A percentile compares a stretch with the other conserved stretches of the same genome.
phyloP scores from a whole-genome alignment of 257 asterid genomes.

The Solanum raphanifolium region DNA sequence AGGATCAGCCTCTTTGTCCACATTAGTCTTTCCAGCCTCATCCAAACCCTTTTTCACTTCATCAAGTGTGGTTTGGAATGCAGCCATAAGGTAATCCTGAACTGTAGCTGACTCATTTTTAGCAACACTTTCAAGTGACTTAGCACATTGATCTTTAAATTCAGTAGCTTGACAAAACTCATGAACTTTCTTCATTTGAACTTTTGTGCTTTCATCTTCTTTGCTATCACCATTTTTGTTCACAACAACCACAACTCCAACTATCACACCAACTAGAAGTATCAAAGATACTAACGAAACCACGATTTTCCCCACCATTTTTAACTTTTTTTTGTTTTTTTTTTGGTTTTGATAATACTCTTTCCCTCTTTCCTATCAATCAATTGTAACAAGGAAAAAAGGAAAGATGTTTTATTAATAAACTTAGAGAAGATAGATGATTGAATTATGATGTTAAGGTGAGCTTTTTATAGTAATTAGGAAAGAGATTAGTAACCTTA shows the following conservation, averaged over 20 bases:
- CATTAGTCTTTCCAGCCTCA: constrained; percentile 5
- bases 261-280: constrained; percentile 46
- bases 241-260: constrained; percentile 36
- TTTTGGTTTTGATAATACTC: not conserved
- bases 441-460: not conserved
- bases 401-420: not conserved
- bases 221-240: not conserved
- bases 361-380: not conserved
- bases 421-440: not conserved
- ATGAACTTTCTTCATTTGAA: constrained; percentile 35
- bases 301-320: constrained; percentile 31
- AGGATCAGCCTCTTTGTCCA: constrained; percentile 21
- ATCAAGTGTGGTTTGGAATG: constrained; percentile 19
- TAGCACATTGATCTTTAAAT: constrained; percentile 39
- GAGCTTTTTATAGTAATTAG: not conserved
- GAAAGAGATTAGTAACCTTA: not conserved
- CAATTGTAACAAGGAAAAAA: not conserved
- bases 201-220: not conserved
- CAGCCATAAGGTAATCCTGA: constrained; percentile 44
- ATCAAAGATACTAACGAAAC: constrained; percentile 35
- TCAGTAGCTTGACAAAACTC: constrained; percentile 40
- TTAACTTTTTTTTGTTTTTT: not conserved
- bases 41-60: constrained; percentile 30
- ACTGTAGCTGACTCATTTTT: constrained; percentile 39
- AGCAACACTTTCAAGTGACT: constrained; percentile 29